Evolutionary conservation across 768 basidiomycete genomes (phyloP).

Genomic region (Amanita brunnescens): DNA sequence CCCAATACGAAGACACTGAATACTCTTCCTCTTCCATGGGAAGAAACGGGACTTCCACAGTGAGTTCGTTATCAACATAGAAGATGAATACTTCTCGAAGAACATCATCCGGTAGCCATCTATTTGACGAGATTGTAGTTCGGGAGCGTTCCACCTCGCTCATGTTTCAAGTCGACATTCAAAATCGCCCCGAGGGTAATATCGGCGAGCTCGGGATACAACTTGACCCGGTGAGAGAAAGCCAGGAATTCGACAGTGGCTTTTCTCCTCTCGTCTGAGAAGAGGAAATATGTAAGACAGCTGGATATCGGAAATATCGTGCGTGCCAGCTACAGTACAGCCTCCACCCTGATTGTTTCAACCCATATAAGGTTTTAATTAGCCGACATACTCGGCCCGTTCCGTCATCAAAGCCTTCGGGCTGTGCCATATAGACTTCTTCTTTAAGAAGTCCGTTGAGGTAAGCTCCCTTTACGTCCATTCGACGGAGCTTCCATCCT

Average conservation of each 20-base stretch:
- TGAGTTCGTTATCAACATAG: neutral
- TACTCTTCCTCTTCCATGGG: neutral
- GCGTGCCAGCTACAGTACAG: too few species aligned
- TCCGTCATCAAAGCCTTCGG: constrained; percentile 10
- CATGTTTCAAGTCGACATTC: neutral
- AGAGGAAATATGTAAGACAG: too few species aligned
- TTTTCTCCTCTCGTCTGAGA: too few species aligned
- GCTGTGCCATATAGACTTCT: constrained; percentile 15
- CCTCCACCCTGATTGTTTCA: too few species aligned
- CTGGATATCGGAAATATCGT: too few species aligned
- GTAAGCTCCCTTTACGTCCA: too few species aligned
- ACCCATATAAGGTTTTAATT: constrained; percentile 1
- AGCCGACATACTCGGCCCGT: neutral
- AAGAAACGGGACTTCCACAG: neutral
- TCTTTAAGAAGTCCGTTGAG: constrained; percentile 11
- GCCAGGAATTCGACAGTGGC: too few species aligned
- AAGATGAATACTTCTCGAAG: neutral
- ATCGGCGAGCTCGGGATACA: too few species aligned
- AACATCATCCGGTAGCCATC: neutral
- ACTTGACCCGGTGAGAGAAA: too few species aligned
- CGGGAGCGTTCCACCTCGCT: neutral
- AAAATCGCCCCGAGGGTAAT: too few species aligned
- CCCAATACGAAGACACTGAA: neutral
- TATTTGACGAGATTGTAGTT: neutral
- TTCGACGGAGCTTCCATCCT: constrained; percentile 10